Conservation (phyloP, 2,329 filamentous ascomycete species). For the Neocucurbitaria cava region DNA sequence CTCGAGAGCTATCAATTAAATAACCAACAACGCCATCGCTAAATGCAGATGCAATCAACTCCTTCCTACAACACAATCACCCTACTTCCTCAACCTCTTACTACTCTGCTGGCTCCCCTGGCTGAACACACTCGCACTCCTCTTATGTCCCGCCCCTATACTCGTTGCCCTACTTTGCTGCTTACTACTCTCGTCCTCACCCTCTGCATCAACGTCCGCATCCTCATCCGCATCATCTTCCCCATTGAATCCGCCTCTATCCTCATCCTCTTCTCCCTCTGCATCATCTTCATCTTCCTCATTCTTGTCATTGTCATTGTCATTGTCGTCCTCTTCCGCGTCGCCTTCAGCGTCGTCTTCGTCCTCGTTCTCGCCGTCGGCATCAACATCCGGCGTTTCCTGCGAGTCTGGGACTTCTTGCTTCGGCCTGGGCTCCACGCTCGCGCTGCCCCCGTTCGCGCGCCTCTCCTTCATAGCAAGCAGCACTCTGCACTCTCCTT, state of each 20-base stretch:
- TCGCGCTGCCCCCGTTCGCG: constrained; percentile 23
- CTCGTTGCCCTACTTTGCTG: constrained; percentile 39
- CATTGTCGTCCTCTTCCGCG: constrained; percentile 26
- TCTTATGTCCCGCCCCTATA: constrained; percentile 63
- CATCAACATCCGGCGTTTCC: constrained; percentile 41
- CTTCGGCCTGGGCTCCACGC: constrained; percentile 21
- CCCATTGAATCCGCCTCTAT: constrained; percentile 20
- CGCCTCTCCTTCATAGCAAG: constrained; percentile 47
- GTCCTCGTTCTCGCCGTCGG: constrained; percentile 20
- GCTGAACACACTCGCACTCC: constrained; percentile 84
- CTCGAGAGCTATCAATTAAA: background rate
- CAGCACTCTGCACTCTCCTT: constrained; percentile 63
- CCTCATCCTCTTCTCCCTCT: constrained; percentile 27
- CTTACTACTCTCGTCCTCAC: constrained; percentile 42
- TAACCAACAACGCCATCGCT: constrained; percentile 1
- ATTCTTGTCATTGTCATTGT: constrained; percentile 19
- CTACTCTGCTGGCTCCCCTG: constrained; percentile 47
- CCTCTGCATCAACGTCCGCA: constrained; percentile 29
- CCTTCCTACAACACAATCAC: background rate
- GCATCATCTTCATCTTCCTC: constrained; percentile 26
- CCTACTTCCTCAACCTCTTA: constrained; percentile 44
- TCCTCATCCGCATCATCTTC: constrained; percentile 24
- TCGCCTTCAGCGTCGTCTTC: constrained; percentile 26
- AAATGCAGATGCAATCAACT: background rate
- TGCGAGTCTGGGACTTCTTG: constrained; percentile 27